phyloP scores from a whole-genome alignment of 352 stramenopile species.

The Phytophthora kernoviae region DNA sequence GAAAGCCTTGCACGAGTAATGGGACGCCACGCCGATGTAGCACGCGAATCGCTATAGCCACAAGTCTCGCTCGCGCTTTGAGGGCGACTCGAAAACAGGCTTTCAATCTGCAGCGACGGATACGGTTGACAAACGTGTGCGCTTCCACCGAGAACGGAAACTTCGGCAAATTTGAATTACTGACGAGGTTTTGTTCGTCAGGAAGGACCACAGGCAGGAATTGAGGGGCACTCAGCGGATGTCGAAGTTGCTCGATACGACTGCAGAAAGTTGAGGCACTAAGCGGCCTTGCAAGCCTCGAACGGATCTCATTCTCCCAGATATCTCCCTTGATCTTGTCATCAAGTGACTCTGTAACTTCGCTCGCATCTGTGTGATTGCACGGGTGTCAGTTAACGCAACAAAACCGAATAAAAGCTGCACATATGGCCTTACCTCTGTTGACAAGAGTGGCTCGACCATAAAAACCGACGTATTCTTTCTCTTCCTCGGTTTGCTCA shows the following conservation, averaged over 20 bases:
- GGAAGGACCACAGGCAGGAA: slow-evolving; percentile 11
- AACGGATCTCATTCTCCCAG: slow-evolving; percentile 64
- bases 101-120: slow-evolving; percentile 26
- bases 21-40: slow-evolving; percentile 38
- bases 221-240: slow-evolving; percentile 32
- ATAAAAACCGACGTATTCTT: slow-evolving; percentile 1
- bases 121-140: slow-evolving; percentile 27
- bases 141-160: slow-evolving; percentile 53
- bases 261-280: slow-evolving; percentile 53
- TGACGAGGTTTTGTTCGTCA: neutral
- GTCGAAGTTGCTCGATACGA: slow-evolving; percentile 44
- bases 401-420: neutral
- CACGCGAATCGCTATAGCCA: slow-evolving; percentile 40
- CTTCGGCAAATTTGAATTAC: neutral
- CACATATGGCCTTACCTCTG: slow-evolving; percentile 14
- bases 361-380: slow-evolving; percentile 37
- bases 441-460: slow-evolving; percentile 32
- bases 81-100: slow-evolving; percentile 36
- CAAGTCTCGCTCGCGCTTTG: slow-evolving; percentile 14
- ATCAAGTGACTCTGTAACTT: slow-evolving; percentile 43
- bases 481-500: slow-evolving; percentile 5
- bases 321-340: slow-evolving; percentile 50
- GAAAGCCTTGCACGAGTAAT: slow-evolving; percentile 29
- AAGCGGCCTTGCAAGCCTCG: slow-evolving; percentile 48
- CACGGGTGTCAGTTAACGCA: neutral